Evolutionary conservation across 768 basidiomycete genomes (phyloP).

Genomic region (Amanita fuliginea): DNA sequence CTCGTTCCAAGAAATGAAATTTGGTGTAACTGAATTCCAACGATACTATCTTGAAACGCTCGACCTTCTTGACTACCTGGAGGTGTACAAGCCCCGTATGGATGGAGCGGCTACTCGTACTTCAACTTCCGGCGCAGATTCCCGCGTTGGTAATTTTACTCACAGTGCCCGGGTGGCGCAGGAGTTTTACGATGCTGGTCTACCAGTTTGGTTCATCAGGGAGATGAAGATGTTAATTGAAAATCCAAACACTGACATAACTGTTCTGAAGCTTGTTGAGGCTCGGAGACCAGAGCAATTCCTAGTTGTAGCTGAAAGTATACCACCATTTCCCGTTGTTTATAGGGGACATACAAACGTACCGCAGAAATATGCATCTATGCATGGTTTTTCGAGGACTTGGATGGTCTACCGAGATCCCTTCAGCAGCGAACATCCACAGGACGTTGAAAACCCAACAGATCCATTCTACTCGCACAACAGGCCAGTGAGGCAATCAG

Average conservation of each 20-base stretch:
- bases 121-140: neutral
- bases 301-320: neutral
- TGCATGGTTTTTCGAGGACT: too few relatives aligned
- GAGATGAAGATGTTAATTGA: neutral
- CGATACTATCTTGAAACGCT: too few relatives aligned
- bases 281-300: neutral
- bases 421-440: neutral
- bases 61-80: too few relatives aligned
- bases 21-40: too few relatives aligned
- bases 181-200: constrained; percentile 7
- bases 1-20: too few relatives aligned
- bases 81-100: too few relatives aligned
- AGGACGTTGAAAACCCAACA: neutral
- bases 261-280: neutral
- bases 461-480: neutral
- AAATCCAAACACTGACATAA: neutral
- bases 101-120: neutral
- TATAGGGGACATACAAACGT: neutral
- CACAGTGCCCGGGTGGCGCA: constrained; percentile 2
- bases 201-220: constrained; percentile 14
- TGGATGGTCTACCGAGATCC: too few relatives aligned
- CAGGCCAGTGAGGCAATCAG: too few relatives aligned
- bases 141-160: constrained; percentile 11
- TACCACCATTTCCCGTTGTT: neutral
- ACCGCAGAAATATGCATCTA: too few relatives aligned